Evolutionary conservation across 257 asterid species (phyloP).

Genomic region (Solanum corneliomulleri): DNA sequence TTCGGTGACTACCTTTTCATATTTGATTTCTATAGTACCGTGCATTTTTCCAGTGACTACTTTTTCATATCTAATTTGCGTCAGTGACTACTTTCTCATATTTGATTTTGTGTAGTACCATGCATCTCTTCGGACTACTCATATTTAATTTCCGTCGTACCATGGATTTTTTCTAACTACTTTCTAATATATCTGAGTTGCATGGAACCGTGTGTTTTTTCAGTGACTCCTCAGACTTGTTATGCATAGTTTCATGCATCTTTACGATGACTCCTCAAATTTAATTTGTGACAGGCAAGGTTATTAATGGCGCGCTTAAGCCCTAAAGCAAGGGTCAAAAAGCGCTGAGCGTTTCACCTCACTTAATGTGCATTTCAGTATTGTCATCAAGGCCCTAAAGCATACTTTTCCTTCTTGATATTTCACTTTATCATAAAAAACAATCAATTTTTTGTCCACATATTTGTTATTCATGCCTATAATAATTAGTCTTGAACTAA

Average conservation of each 20-base stretch:
- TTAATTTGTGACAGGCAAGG: background rate
- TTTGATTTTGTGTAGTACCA: background rate
- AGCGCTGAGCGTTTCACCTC: background rate
- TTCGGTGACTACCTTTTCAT: background rate
- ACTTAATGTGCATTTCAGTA: background rate
- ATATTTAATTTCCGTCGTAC: background rate
- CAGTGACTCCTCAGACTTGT: background rate
- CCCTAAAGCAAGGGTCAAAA: background rate
- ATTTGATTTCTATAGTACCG: background rate
- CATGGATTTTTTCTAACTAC: background rate
- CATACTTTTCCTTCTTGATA: background rate
- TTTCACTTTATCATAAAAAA: background rate
- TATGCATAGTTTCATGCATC: background rate
- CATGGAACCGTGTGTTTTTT: background rate
- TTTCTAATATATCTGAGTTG: background rate
- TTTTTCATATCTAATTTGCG: background rate
- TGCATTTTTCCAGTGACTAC: background rate
- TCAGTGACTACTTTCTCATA: background rate
- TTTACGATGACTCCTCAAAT: background rate
- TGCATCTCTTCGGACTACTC: background rate
- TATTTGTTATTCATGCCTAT: background rate
- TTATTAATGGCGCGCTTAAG: background rate
- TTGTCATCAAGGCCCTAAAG: background rate
- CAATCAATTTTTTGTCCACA: background rate
- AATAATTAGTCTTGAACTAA: background rate